Percentiles rank a stretch among this genome's conserved stretches.
These are phyloP conservation scores for Akanthomyces lecanii DNA, from an alignment of 2,329 filamentous ascomycete genomes.

Conservation along the genomic window DNA sequence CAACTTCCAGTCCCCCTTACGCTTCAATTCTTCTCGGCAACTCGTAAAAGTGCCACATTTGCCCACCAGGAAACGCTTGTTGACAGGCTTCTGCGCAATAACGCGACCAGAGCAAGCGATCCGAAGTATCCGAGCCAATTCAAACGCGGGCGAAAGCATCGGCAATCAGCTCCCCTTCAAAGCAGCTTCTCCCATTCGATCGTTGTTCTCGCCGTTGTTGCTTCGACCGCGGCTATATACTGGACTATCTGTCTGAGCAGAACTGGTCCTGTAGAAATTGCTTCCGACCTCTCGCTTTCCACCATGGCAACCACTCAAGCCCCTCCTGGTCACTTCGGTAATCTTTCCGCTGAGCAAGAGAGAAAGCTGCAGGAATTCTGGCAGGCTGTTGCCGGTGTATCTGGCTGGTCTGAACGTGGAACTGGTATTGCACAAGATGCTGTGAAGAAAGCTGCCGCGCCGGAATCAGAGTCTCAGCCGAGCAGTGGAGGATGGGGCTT, in stretches of 20 bases:
- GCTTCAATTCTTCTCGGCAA: neutral
- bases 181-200: constrained; percentile 7
- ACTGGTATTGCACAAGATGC: constrained; percentile 24
- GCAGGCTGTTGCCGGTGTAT: constrained; percentile 70
- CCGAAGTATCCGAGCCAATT: neutral
- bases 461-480: constrained; percentile 27
- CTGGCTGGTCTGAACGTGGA: constrained; percentile 49
- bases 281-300: neutral
- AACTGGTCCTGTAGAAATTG: neutral
- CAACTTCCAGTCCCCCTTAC: neutral
- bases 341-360: constrained; percentile 85
- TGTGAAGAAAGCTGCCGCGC: constrained; percentile 30
- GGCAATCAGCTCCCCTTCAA: neutral
- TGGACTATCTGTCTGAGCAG: neutral
- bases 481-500: constrained; percentile 72
- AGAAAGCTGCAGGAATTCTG: constrained; percentile 85
- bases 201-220: neutral
- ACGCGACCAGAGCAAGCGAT: neutral
- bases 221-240: constrained; percentile 2
- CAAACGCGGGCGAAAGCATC: neutral
- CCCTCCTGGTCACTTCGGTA: constrained; percentile 73
- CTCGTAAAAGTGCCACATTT: neutral
- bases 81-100: neutral
- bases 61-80: neutral
- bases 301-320: constrained; percentile 38